phyloP scores from a whole-genome alignment of 305 asterid species.

The Striga hermonthica region DNA sequence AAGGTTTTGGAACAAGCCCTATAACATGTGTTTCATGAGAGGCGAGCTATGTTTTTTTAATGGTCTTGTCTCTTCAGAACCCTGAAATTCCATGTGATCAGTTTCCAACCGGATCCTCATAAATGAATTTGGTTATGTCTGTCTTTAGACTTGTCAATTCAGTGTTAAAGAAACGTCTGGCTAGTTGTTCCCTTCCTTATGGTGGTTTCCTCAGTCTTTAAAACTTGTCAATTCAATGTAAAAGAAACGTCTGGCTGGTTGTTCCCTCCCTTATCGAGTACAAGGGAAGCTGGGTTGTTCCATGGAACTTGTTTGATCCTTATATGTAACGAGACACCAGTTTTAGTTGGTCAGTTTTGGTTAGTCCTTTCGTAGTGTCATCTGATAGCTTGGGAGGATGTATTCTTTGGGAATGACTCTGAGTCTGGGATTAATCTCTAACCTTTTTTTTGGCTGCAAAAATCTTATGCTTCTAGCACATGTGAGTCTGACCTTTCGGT shows the following conservation, averaged over 20 bases:
- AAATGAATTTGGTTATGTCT: neutral
- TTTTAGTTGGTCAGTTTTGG: too few relatives aligned
- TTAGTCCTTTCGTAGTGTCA: neutral
- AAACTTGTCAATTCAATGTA: slow-evolving; percentile 6
- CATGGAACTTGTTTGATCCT: neutral
- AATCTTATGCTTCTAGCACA: slow-evolving; percentile 14
- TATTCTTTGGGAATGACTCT: neutral
- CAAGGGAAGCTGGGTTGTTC: neutral
- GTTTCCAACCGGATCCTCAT: neutral
- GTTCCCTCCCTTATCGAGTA: neutral
- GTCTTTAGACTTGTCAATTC: slow-evolving; percentile 11
- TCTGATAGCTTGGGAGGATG: neutral
- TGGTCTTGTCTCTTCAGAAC: slow-evolving; percentile 11
- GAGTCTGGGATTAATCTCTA: neutral
- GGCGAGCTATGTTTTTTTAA: neutral
- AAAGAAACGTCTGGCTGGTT: neutral
- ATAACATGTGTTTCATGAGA: neutral
- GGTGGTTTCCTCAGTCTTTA: slow-evolving; percentile 4
- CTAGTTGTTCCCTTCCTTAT: too few relatives aligned
- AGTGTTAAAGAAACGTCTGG: neutral
- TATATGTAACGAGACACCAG: too few relatives aligned
- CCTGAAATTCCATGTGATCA: neutral
- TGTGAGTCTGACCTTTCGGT: neutral
- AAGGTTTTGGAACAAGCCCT: neutral
- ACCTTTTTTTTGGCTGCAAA: too few relatives aligned